Conservation (phyloP, 805 yeast species). For the Teunomyces funiuensis region DNA sequence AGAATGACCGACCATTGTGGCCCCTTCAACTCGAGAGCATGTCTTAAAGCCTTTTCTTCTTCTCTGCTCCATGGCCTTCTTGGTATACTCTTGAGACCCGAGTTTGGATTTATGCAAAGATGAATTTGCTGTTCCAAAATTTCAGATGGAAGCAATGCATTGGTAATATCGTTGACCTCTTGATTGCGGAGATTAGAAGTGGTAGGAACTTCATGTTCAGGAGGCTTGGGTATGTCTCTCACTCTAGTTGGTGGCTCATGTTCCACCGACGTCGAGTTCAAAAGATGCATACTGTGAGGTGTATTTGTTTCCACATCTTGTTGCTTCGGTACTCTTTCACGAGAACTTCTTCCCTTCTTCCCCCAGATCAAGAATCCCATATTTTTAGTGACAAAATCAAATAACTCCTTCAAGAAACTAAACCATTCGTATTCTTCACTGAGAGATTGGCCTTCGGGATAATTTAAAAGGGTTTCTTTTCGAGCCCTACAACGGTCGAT, state of each 20-base stretch:
- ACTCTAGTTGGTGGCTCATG: neutral
- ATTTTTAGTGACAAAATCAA: slow-evolving; percentile 75
- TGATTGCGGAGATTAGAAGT: slow-evolving; percentile 10
- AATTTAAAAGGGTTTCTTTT: slow-evolving; percentile 55
- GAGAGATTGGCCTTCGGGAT: slow-evolving; percentile 49
- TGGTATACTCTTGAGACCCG: slow-evolving; percentile 22
- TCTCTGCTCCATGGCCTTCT: slow-evolving; percentile 83
- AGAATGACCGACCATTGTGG: slow-evolving; percentile 93
- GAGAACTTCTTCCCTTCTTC: slow-evolving; percentile 34
- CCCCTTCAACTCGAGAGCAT: slow-evolving; percentile 80
- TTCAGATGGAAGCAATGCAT: slow-evolving; percentile 41
- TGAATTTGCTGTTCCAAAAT: slow-evolving; percentile 44
- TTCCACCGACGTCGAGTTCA: slow-evolving; percentile 6
- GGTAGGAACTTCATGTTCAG: neutral
- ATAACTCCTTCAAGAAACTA: slow-evolving; percentile 72
- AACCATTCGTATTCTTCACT: slow-evolving; percentile 83
- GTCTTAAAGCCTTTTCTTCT: slow-evolving; percentile 81
- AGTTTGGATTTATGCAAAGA: slow-evolving; percentile 33
- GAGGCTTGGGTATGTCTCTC: neutral
- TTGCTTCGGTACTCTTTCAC: slow-evolving; percentile 7
- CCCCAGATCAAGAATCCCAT: slow-evolving; percentile 76
- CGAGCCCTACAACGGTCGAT: slow-evolving; percentile 71
- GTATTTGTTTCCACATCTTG: slow-evolving; percentile 9
- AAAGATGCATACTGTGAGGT: slow-evolving; percentile 24
- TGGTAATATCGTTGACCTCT: slow-evolving; percentile 29